A percentile compares a stretch with the other conserved stretches of the same genome.
Evolutionary conservation across 1,284 basidiomycete species (phyloP).

Genomic region (Ustilago trichophora): DNA sequence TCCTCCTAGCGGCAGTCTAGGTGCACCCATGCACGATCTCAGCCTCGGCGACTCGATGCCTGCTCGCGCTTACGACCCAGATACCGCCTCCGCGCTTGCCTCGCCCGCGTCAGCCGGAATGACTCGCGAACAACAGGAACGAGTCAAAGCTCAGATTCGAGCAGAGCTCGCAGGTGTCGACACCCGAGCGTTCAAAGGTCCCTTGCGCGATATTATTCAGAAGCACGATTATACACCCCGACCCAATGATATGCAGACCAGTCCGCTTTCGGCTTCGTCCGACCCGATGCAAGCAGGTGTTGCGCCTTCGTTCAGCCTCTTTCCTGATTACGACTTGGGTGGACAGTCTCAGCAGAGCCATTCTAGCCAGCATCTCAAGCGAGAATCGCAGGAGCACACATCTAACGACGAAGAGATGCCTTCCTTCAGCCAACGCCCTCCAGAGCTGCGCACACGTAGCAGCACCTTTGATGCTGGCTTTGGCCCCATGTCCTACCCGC

Average conservation of each 20-base stretch:
- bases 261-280: slow-evolving; percentile 28
- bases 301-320: slow-evolving; percentile 33
- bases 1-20: slow-evolving; percentile 45
- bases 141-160: slow-evolving; percentile 43
- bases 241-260: slow-evolving; percentile 34
- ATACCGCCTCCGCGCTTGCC: slow-evolving; percentile 6
- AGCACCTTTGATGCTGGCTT: slow-evolving; percentile 45
- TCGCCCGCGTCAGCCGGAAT: slow-evolving; percentile 20
- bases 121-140: slow-evolving; percentile 40
- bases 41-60: slow-evolving; percentile 40
- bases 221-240: slow-evolving; percentile 34
- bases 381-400: neutral
- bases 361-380: slow-evolving; percentile 7
- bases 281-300: slow-evolving; percentile 47
- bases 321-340: slow-evolving; percentile 36
- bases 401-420: slow-evolving; percentile 19
- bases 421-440: slow-evolving; percentile 9
- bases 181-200: slow-evolving; percentile 52
- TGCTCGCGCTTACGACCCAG: slow-evolving; percentile 12
- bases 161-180: slow-evolving; percentile 55
- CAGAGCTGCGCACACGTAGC: slow-evolving; percentile 39
- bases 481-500: slow-evolving; percentile 33
- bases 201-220: slow-evolving; percentile 50
- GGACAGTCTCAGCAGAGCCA: slow-evolving; percentile 18
- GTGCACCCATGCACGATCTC: slow-evolving; percentile 45